Conservation (phyloP, 129 eudicot genomes). For the Tagetes patula region DNA sequence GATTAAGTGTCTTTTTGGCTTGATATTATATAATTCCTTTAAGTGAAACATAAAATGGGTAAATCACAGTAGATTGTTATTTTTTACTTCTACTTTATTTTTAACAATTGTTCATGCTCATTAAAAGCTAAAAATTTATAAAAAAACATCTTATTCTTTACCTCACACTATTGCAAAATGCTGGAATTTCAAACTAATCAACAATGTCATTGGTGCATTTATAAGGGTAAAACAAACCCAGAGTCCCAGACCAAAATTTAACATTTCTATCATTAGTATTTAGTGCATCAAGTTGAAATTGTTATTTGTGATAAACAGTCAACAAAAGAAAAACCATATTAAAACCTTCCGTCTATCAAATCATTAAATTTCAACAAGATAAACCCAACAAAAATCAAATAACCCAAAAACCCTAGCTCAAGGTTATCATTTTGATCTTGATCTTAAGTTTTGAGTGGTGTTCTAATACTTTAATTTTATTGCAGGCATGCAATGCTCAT, state of each 20-base stretch:
- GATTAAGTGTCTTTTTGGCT: too few species aligned
- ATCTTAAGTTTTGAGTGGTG: not conserved
- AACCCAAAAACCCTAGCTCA: not conserved
- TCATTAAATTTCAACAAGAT: not conserved
- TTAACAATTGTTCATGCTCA: not conserved
- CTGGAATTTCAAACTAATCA: too few species aligned
- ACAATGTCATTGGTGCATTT: not conserved
- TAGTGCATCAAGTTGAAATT: not conserved
- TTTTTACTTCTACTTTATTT: not conserved
- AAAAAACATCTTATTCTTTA: not conserved
- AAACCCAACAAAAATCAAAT: not conserved
- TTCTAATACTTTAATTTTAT: constrained; percentile 25
- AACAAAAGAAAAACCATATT: not conserved
- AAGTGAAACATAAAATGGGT: too few species aligned
- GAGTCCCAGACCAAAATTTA: not conserved
- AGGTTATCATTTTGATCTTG: not conserved
- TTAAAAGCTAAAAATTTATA: not conserved
- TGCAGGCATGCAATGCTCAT: constrained; percentile 99
- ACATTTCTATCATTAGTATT: not conserved
- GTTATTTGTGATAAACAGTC: not conserved
- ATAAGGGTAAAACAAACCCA: not conserved
- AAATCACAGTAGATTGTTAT: not conserved
- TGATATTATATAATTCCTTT: too few species aligned
- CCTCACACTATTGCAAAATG: not conserved
- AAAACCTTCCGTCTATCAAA: not conserved